phyloP scores from a whole-genome alignment of 768 basidiomycete species.

The Tulasnella sp. region DNA sequence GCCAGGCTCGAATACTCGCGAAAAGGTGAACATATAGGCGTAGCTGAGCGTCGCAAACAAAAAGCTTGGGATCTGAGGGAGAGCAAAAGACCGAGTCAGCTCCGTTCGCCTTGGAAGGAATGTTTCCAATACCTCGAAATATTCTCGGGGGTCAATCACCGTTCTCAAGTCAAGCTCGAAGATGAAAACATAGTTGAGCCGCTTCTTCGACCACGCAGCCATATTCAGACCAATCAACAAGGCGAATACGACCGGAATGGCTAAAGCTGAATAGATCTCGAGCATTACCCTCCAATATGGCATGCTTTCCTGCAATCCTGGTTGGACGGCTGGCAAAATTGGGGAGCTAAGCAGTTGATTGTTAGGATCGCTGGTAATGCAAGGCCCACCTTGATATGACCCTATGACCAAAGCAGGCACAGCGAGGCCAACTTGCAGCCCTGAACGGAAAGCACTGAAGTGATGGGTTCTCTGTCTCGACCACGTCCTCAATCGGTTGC shows the following conservation, averaged over 20 bases:
- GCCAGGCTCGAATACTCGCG: slow-evolving; percentile 50
- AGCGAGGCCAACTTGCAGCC: slow-evolving; percentile 65
- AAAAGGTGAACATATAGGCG: slow-evolving; percentile 82
- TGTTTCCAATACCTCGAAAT: slow-evolving; percentile 51
- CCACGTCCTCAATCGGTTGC: slow-evolving; percentile 55
- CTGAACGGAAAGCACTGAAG: slow-evolving; percentile 69
- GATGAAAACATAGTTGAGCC: slow-evolving; percentile 93
- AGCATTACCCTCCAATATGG: slow-evolving; percentile 71
- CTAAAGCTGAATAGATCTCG: slow-evolving; percentile 69
- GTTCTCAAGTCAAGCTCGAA: slow-evolving; percentile 72
- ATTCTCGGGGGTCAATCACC: slow-evolving; percentile 72
- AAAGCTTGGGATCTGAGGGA: slow-evolving; percentile 68
- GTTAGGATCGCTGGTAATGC: background rate
- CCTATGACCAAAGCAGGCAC: slow-evolving; percentile 65
- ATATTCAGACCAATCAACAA: slow-evolving; percentile 81
- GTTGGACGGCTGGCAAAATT: slow-evolving; percentile 48
- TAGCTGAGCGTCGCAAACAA: slow-evolving; percentile 69
- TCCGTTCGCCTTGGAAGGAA: background rate
- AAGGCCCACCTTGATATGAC: slow-evolving; percentile 53
- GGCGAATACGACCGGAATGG: slow-evolving; percentile 70
- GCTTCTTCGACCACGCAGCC: slow-evolving; percentile 63
- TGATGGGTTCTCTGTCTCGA: slow-evolving; percentile 56
- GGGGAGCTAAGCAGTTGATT: background rate
- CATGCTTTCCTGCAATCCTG: slow-evolving; percentile 49
- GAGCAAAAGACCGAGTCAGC: background rate